Evolutionary conservation across 2,329 filamentous ascomycete genomes (phyloP).

Genomic region (Penicillium digitatum): DNA sequence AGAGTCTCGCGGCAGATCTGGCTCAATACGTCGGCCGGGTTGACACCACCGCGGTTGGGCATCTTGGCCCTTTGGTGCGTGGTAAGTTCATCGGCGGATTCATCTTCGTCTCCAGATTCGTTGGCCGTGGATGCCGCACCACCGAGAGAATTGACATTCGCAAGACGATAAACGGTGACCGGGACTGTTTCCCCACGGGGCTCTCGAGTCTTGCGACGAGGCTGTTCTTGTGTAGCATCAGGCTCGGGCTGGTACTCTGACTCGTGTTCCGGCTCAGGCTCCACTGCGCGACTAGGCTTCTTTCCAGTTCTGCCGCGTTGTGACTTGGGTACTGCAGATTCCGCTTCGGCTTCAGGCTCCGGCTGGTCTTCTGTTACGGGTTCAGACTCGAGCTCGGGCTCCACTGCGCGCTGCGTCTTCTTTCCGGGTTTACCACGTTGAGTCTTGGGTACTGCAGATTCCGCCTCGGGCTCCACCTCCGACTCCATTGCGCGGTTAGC

Average conservation of each 20-base stretch:
- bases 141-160: constrained; percentile 33
- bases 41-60: constrained; percentile 45
- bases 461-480: constrained; percentile 2
- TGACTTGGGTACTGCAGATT: constrained; percentile 2
- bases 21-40: constrained; percentile 51
- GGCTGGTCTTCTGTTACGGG: background rate
- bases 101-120: constrained; percentile 26
- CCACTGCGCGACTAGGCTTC: constrained; percentile 3
- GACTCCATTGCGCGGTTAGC: background rate
- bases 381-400: background rate
- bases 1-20: constrained; percentile 51
- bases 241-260: background rate
- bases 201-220: constrained; percentile 24
- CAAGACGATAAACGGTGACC: constrained; percentile 42
- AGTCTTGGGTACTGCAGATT: background rate
- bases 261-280: constrained; percentile 10
- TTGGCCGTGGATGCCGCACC: constrained; percentile 16
- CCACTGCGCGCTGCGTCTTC: constrained; percentile 1
- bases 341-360: constrained; percentile 6
- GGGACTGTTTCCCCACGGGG: constrained; percentile 39
- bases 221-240: constrained; percentile 8
- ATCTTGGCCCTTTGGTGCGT: constrained; percentile 34
- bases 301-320: constrained; percentile 5
- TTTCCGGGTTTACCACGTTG: constrained; percentile 7
- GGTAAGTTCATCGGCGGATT: constrained; percentile 31